These are phyloP conservation scores for Piedraia hortae DNA, from an alignment of 2,329 filamentous ascomycete genomes.

Conservation along the genomic window DNA sequence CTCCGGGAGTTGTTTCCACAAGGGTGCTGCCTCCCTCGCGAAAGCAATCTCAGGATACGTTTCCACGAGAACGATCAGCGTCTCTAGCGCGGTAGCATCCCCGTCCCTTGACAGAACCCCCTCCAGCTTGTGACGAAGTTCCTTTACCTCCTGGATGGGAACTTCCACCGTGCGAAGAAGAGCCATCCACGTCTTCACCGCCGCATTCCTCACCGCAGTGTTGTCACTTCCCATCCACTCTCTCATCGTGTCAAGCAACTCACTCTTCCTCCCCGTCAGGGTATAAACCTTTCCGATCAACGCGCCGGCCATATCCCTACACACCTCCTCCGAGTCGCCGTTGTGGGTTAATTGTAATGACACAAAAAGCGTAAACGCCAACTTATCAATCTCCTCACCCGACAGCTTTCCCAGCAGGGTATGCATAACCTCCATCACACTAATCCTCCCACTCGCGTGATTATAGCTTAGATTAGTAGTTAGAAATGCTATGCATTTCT, in stretches of 20 bases:
- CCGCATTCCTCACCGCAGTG: conserved; percentile 43
- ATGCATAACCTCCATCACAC: conserved; percentile 77
- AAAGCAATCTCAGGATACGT: conserved; percentile 37
- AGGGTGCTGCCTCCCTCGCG: conserved; percentile 26
- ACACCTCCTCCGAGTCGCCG: conserved; percentile 71
- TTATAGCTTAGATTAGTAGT: conserved; percentile 79
- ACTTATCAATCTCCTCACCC: conserved; percentile 55
- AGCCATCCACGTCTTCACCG: conserved; percentile 54
- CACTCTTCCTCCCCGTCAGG: conserved; percentile 43
- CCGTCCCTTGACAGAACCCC: conserved; percentile 27
- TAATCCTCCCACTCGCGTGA: conserved; percentile 64
- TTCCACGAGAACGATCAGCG: conserved; percentile 39
- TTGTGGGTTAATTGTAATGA: conserved; percentile 62
- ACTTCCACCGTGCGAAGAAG: conserved; percentile 45
- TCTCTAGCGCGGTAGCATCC: conserved; percentile 45
- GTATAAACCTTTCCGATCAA: conserved; percentile 53
- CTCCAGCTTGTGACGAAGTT: conserved; percentile 24
- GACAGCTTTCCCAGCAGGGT: conserved; percentile 65
- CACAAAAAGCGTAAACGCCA: conserved; percentile 57
- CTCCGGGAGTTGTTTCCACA: conserved; percentile 44
- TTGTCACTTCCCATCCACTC: conserved; percentile 52
- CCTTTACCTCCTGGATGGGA: conserved; percentile 38
- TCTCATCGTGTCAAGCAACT: conserved; percentile 40
- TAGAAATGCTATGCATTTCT: conserved; percentile 69
- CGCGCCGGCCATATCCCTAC: conserved; percentile 52